Percentiles rank a stretch among this genome's conserved stretches.
Evolutionary conservation across 306 rosid species (phyloP).

Genomic region (Trifolium pratense): DNA sequence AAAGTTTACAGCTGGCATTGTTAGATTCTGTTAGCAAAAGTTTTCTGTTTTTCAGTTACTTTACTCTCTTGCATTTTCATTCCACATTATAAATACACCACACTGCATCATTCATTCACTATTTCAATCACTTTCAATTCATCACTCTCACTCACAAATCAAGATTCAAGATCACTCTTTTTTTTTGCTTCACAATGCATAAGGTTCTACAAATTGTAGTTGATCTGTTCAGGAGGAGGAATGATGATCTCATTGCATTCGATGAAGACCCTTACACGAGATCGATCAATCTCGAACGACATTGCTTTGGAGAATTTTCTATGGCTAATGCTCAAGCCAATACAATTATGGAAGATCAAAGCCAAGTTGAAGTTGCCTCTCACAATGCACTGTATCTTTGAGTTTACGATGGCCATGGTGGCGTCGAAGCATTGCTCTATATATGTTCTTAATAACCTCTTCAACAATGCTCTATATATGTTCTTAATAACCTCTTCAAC

Average conservation of each 20-base stretch:
- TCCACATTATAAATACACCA: too few species aligned
- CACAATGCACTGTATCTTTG: slow-evolving; percentile 65
- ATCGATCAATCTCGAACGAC: slow-evolving; percentile 63
- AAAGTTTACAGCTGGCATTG: too few species aligned
- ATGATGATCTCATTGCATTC: background rate
- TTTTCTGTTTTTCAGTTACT: too few species aligned
- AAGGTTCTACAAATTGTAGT: background rate
- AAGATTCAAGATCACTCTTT: background rate
- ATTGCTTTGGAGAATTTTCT: slow-evolving; percentile 70
- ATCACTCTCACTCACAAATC: too few species aligned
- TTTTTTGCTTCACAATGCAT: background rate
- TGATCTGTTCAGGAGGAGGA: background rate
- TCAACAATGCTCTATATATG: too few species aligned
- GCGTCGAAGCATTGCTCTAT: slow-evolving; percentile 65
- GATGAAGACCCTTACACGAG: slow-evolving; percentile 58
- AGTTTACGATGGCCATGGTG: slow-evolving; percentile 85
- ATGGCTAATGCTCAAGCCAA: slow-evolving; percentile 83
- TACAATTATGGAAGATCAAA: slow-evolving; percentile 67
- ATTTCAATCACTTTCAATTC: too few species aligned
- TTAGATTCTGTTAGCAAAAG: too few species aligned
- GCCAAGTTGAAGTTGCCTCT: slow-evolving; percentile 76
- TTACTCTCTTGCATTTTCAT: too few species aligned
- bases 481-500: too few species aligned
- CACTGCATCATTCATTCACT: too few species aligned
- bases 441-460: slow-evolving; percentile 64